Conservation (phyloP, 2,329 filamentous ascomycete genomes). For the Neonectria hederae region DNA sequence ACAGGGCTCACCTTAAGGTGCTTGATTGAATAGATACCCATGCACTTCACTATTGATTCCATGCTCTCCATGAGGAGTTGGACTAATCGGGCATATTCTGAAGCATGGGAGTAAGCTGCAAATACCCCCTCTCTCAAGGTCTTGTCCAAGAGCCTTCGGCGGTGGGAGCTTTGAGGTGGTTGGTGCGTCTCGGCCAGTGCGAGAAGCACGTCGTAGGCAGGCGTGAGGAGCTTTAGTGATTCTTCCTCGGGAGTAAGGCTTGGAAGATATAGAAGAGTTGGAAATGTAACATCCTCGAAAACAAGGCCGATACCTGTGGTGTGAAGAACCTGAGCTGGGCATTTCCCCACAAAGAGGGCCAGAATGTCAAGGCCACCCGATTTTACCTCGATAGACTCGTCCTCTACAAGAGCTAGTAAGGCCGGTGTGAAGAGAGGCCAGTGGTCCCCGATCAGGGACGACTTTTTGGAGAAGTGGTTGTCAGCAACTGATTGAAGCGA, state of each 20-base stretch:
- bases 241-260: conserved; percentile 78
- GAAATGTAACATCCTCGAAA: conserved; percentile 74
- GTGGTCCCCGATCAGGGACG: conserved; percentile 57
- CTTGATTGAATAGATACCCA: conserved; percentile 72
- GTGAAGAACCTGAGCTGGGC: conserved; percentile 62
- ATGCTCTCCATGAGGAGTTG: conserved; percentile 64
- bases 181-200: conserved; percentile 56
- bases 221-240: conserved; percentile 69
- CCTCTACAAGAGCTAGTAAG: conserved; percentile 74
- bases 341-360: conserved; percentile 62
- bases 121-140: conserved; percentile 66
- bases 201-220: conserved; percentile 74
- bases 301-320: conserved; percentile 73
- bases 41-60: conserved; percentile 57
- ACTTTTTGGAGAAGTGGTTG: conserved; percentile 46
- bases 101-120: conserved; percentile 64
- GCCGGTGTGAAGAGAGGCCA: conserved; percentile 78
- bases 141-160: conserved; percentile 59
- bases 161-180: conserved; percentile 37
- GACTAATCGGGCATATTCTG: conserved; percentile 66
- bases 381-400: conserved; percentile 63
- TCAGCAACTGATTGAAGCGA: conserved; percentile 7
- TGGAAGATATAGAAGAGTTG: conserved; percentile 80
- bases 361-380: conserved; percentile 65
- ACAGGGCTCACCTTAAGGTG: conserved; percentile 67